Conservation (phyloP, 2,329 filamentous ascomycete species). For the Diaporthe citrichinensis region DNA sequence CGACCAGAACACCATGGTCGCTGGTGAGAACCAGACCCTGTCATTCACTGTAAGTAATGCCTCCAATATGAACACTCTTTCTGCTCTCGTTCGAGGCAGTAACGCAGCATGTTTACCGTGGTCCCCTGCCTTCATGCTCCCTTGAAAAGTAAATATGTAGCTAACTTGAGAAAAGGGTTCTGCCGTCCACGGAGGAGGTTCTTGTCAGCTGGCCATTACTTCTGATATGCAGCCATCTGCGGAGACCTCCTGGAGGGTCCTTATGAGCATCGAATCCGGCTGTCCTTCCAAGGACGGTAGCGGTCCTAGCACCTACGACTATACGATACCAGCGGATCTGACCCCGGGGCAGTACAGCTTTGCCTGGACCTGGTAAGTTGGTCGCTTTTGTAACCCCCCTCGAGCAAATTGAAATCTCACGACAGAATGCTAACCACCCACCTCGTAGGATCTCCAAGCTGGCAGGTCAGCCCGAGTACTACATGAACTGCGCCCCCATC, state of each 20-base stretch:
- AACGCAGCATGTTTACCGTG: not conserved
- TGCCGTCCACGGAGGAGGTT: constrained; percentile 92
- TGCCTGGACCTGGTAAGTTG: constrained; percentile 84
- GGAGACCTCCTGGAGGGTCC: constrained; percentile 85
- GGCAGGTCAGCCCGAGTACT: constrained; percentile 93
- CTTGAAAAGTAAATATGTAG: not conserved
- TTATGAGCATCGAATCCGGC: constrained; percentile 88
- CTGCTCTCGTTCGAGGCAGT: not conserved
- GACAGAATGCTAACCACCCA: not conserved
- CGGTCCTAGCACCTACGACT: constrained; percentile 75
- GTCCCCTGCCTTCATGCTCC: not conserved
- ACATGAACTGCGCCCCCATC: constrained; percentile 94
- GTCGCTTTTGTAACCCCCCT: constrained; percentile 56
- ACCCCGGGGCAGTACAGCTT: constrained; percentile 83
- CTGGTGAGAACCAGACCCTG: constrained; percentile 39
- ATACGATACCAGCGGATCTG: constrained; percentile 79
- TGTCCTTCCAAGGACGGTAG: constrained; percentile 75
- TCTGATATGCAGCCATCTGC: constrained; percentile 79
- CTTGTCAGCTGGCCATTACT: constrained; percentile 90
- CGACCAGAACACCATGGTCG: constrained; percentile 36
- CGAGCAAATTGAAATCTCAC: no score
- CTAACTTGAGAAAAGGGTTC: constrained; percentile 25
- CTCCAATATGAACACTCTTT: no score
- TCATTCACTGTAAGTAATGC: constrained; percentile 23
- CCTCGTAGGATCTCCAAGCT: constrained; percentile 68